Base-by-base conservation (phyloP, 2,329 filamentous ascomycete genomes). In the Fusarium musae region DNA sequence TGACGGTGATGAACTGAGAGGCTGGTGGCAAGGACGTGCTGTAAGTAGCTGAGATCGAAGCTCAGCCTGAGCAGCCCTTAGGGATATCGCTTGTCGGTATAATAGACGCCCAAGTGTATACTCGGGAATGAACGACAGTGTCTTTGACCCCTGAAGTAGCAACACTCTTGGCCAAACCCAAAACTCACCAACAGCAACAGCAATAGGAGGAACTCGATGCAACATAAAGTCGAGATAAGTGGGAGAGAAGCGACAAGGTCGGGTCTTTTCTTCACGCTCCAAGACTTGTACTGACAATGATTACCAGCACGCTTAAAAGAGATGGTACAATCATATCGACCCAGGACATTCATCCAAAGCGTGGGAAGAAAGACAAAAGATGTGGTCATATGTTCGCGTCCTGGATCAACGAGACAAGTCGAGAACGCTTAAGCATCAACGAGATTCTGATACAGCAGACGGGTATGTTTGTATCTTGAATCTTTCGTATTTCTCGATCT, bases 331-430 rank as follows among this genome's bases (percentile, higher is more conserved):
- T n/a, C 17, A 23, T 39, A 23, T 57, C 56, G 23, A 49, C 39
- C 42, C 40, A 43, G 28, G 46, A 36, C n/a, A 37, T n/a, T 15
- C 28, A 59, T 32, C 40, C n/a, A 12, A 21, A 43, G 46, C 37
- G 57, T 32, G 43, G 36, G 12, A 12, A 26, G 23, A 46, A 56
- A 26, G 28, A 13, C 16, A 56, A 11, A 30, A 39, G 53, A 37
- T n/a, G 32, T 21, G 26, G 53, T 16, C 43, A 57, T 23, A 78
- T 75, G 67, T 50, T 76, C 21, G 37, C 32, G 13, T 39, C 44
- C n/a, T 74, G 69, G 73, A 56, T 62, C 26, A 53, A 59, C 3
- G 69, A 78, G 54, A 66, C 66, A 30, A 65, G 64, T 7, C 66
- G 63, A 28, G 58, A 67, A 44, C 54, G 52, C 30, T 59, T 78